A percentile compares a stretch with the other conserved stretches of the same genome.
Evolutionary conservation across 306 rosid species (phyloP).

Genomic region (Oxytropis ochrocephala): DNA sequence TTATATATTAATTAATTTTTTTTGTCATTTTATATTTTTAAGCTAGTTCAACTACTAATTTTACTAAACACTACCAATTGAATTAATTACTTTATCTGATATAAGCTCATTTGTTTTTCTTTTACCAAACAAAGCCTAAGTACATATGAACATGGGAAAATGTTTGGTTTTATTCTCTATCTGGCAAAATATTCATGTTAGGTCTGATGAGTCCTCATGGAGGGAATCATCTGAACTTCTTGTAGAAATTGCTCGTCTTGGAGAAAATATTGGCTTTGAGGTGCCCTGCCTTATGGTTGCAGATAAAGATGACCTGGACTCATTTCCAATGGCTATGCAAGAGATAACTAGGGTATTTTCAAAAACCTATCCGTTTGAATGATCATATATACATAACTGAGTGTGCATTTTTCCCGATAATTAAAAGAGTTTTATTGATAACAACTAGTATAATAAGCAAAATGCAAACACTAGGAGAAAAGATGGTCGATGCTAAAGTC

Average conservation of each 20-base stretch:
- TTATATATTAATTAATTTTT: no score
- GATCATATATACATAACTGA: neutral
- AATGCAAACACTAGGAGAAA: no score
- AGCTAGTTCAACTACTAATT: no score
- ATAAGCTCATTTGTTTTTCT: no score
- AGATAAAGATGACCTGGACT: constrained; percentile 82
- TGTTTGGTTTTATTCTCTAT: neutral
- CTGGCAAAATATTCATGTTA: constrained; percentile 29
- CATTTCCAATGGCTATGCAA: constrained; percentile 87
- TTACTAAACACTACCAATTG: no score
- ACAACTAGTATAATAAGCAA: no score
- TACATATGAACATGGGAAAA: neutral
- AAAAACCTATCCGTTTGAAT: neutral
- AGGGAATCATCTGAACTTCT: constrained; percentile 68
- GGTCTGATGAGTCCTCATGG: constrained; percentile 91
- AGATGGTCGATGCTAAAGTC: no score
- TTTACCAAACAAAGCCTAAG: no score
- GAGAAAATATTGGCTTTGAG: constrained; percentile 91
- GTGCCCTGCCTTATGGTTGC: constrained; percentile 99
- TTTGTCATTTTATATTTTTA: no score
- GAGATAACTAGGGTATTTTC: constrained; percentile 77
- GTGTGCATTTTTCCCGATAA: no score
- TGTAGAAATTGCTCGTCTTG: constrained; percentile 84
- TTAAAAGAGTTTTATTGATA: no score
- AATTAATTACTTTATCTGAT: no score